Evolutionary conservation across 208 protist genomes (phyloP).

Genomic region (Acanthamoeba healyi): DNA sequence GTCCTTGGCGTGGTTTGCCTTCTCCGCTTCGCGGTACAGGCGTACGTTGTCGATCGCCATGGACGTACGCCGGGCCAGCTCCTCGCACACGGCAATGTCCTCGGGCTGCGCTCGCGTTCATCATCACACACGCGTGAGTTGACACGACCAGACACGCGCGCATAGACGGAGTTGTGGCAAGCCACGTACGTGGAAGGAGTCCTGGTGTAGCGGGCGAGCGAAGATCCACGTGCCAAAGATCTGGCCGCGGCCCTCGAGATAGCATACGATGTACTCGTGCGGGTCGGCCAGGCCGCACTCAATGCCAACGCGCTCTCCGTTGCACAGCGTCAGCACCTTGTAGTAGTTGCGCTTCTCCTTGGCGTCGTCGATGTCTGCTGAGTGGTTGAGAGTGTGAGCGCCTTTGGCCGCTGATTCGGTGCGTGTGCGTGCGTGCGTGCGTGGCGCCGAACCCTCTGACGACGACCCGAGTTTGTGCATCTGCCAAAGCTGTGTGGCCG

Average conservation of each 20-base stretch:
- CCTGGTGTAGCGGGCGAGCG: not conserved
- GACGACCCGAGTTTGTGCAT: not conserved
- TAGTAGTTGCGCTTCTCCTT: not conserved
- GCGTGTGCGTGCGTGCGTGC: no score
- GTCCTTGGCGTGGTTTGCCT: conserved; percentile 40
- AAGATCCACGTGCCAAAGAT: conserved; percentile 33
- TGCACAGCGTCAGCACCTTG: conserved; percentile 17
- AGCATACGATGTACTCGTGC: not conserved
- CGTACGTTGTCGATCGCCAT: conserved; percentile 18
- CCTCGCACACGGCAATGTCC: not conserved
- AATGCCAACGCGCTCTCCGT: not conserved
- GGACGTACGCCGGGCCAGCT: not conserved
- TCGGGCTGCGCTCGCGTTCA: not conserved
- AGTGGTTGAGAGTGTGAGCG: no score
- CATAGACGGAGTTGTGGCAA: not conserved
- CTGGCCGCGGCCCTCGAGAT: not conserved
- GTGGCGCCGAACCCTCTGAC: not conserved
- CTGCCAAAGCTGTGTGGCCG: conserved; percentile 1
- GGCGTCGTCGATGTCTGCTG: no score
- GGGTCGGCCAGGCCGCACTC: not conserved
- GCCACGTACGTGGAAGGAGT: not conserved
- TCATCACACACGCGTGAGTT: not conserved
- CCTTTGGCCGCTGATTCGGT: no score
- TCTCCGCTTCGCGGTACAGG: not conserved
- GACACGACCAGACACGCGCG: not conserved